phyloP scores from a whole-genome alignment of 2,329 filamentous ascomycete genomes.

The Coleophoma eucalyptorum region DNA sequence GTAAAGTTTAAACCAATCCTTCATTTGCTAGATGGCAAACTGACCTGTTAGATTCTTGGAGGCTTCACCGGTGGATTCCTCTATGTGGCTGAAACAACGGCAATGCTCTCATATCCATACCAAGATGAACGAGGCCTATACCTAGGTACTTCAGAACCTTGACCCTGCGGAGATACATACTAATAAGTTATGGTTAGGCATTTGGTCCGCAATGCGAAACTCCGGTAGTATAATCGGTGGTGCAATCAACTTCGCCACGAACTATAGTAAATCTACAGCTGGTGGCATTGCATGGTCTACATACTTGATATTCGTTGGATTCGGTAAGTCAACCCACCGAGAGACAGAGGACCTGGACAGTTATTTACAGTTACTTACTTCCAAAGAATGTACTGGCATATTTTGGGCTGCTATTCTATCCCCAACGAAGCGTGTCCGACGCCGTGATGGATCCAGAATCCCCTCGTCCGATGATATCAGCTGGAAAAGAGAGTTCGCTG shows the following conservation, averaged over 20 bases:
- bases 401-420: conserved; percentile 42
- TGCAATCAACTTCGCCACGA: conserved; percentile 65
- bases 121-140: conserved; percentile 30
- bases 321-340: conserved; percentile 12
- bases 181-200: conserved; percentile 39
- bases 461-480: conserved; percentile 51
- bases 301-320: conserved; percentile 62
- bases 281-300: conserved; percentile 66
- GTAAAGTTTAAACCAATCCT: neutral
- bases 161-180: neutral
- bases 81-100: conserved; percentile 31
- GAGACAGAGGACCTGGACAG: neutral
- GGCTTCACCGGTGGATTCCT: conserved; percentile 23
- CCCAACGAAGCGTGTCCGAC: conserved; percentile 54
- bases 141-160: conserved; percentile 10
- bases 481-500: conserved; percentile 54
- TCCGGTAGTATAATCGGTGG: conserved; percentile 66
- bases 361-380: neutral
- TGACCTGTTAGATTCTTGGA: conserved; percentile 11
- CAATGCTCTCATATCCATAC: conserved; percentile 32
- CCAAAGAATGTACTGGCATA: conserved; percentile 23
- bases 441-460: conserved; percentile 53
- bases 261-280: conserved; percentile 48
- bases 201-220: conserved; percentile 59
- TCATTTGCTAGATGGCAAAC: neutral